phyloP scores from a whole-genome alignment of 352 stramenopile genomes.

The Phytophthora fragariaefolia region DNA sequence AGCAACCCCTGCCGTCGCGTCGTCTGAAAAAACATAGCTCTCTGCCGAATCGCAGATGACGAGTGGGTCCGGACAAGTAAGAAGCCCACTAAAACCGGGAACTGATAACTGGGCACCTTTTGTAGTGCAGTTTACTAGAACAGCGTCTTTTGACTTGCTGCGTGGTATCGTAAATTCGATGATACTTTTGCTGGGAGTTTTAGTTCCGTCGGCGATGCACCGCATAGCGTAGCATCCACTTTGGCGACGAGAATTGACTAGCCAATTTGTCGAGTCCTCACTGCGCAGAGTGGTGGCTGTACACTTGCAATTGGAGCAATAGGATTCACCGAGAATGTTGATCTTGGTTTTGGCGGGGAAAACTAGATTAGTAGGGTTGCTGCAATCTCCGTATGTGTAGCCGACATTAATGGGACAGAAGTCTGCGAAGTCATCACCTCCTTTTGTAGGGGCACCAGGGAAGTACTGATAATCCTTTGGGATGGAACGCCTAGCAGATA shows the following conservation, averaged over 20 bases:
- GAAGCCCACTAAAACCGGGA: constrained; percentile 51
- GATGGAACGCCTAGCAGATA: constrained; percentile 54
- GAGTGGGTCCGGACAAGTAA: constrained; percentile 77
- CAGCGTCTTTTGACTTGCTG: constrained; percentile 21
- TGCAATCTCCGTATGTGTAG: constrained; percentile 72
- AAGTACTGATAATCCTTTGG: constrained; percentile 73
- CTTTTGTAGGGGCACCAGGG: constrained; percentile 42
- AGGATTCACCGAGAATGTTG: constrained; percentile 83
- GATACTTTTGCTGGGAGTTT: constrained; percentile 18
- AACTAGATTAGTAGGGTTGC: constrained; percentile 60
- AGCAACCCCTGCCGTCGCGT: constrained; percentile 8
- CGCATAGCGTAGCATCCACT: constrained; percentile 82
- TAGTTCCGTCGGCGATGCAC: constrained; percentile 44
- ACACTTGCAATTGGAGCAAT: constrained; percentile 78
- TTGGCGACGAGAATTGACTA: constrained; percentile 60
- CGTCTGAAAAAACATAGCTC: constrained; percentile 24
- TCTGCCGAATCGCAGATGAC: constrained; percentile 56
- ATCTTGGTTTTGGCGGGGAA: constrained; percentile 50
- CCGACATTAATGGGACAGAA: constrained; percentile 83
- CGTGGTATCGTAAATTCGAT: constrained; percentile 61
- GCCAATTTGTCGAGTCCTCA: constrained; percentile 62
- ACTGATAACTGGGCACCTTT: constrained; percentile 55
- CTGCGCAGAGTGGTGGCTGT: constrained; percentile 71
- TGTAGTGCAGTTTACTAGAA: constrained; percentile 55
- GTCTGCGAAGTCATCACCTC: constrained; percentile 72